Percentiles rank a stretch among this genome's conserved stretches.
Conservation (phyloP, 768 basidiomycete species). For the Amyloporia xantha region DNA sequence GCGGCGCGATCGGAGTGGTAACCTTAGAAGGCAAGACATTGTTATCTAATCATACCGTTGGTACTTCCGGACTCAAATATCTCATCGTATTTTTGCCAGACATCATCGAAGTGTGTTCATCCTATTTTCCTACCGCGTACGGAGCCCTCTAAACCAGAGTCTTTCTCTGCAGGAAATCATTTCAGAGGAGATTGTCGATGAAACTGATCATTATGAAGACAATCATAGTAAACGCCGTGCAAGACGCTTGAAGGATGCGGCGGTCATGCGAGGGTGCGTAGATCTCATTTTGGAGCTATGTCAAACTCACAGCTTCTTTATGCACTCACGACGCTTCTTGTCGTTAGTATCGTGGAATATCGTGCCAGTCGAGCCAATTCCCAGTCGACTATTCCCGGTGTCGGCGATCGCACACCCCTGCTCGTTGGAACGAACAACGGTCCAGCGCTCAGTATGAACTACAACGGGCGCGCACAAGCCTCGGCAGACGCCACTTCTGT, state of each 20-base stretch:
- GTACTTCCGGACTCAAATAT: background rate
- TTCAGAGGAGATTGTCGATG: conserved; percentile 92
- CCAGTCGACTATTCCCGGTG: background rate
- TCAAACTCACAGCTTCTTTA: background rate
- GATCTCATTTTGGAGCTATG: too few relatives aligned
- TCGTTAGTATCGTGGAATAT: conserved; percentile 22
- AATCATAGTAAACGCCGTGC: conserved; percentile 77
- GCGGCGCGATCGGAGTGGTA: conserved; percentile 87
- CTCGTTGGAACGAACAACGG: conserved; percentile 5
- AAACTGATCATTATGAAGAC: conserved; percentile 86
- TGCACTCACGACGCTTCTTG: background rate
- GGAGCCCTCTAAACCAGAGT: background rate
- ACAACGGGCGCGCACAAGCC: too few relatives aligned
- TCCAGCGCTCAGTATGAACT: background rate
- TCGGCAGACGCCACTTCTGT: too few relatives aligned
- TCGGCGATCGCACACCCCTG: conserved; percentile 19
- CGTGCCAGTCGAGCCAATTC: conserved; percentile 16
- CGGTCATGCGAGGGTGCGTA: conserved; percentile 72
- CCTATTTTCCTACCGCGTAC: too few relatives aligned
- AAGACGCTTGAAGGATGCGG: conserved; percentile 61
- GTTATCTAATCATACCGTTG: background rate
- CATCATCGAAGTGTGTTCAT: conserved; percentile 61
- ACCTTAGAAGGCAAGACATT: conserved; percentile 64
- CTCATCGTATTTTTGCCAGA: conserved; percentile 33
- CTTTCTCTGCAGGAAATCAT: conserved; percentile 71